These are phyloP conservation scores for Metschnikowia reukaufii DNA, from an alignment of 805 yeast species.

Conservation along the genomic window DNA sequence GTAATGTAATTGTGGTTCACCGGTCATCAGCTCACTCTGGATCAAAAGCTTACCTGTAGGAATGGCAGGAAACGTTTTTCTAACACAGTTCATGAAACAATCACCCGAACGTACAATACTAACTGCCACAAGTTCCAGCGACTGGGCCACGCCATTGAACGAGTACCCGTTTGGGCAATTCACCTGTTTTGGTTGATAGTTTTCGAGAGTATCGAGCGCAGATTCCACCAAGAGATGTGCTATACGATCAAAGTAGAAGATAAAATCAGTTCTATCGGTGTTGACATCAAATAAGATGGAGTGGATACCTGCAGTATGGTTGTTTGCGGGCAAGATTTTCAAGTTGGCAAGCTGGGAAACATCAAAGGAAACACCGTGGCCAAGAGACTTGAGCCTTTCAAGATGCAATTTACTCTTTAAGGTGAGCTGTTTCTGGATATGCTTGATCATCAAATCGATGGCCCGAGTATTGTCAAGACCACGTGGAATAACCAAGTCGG, in stretches of 20 bases:
- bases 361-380: slow-evolving; percentile 39
- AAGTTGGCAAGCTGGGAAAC: slow-evolving; percentile 31
- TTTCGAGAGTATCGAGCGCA: slow-evolving; percentile 59
- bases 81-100: slow-evolving; percentile 78
- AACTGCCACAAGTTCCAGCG: slow-evolving; percentile 63
- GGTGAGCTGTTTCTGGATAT: slow-evolving; percentile 69
- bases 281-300: slow-evolving; percentile 61
- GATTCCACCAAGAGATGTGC: slow-evolving; percentile 65
- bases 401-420: slow-evolving; percentile 69
- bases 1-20: slow-evolving; percentile 92
- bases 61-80: slow-evolving; percentile 74
- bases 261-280: slow-evolving; percentile 71
- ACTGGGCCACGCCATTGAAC: slow-evolving; percentile 43
- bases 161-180: slow-evolving; percentile 23
- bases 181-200: slow-evolving; percentile 35
- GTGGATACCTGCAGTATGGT: slow-evolving; percentile 71
- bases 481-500: slow-evolving; percentile 88
- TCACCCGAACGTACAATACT: slow-evolving; percentile 90
- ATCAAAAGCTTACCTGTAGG: slow-evolving; percentile 80
- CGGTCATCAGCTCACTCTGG: slow-evolving; percentile 84
- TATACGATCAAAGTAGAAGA: slow-evolving; percentile 83
- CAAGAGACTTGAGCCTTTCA: slow-evolving; percentile 58
- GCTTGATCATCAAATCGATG: slow-evolving; percentile 73
- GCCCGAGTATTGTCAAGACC: slow-evolving; percentile 84
- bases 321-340: slow-evolving; percentile 46